A percentile compares a stretch with the other conserved stretches of the same genome.
phyloP scores from a whole-genome alignment of 371 early-diverging fungal species.

The Syncephalastrum racemosum region DNA sequence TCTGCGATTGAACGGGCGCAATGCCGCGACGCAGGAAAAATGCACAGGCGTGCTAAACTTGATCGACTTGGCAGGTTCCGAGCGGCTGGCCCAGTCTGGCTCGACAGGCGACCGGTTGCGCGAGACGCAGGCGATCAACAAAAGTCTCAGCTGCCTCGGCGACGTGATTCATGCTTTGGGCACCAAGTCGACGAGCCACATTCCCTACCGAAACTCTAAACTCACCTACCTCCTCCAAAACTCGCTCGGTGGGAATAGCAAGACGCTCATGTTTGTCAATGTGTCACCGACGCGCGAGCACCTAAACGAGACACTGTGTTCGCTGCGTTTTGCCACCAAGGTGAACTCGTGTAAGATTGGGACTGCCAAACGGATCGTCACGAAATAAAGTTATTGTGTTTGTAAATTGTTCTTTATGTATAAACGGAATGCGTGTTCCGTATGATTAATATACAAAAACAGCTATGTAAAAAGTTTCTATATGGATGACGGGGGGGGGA shows the following conservation, averaged over 20 bases:
- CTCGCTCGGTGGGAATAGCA: constrained; percentile 91
- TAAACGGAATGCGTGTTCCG: no score
- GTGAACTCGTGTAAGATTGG: constrained; percentile 74
- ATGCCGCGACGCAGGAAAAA: constrained; percentile 69
- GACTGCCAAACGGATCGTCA: constrained; percentile 46
- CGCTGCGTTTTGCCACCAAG: constrained; percentile 96
- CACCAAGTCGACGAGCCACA: constrained; percentile 74
- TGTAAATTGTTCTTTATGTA: no score
- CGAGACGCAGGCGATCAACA: constrained; percentile 98
- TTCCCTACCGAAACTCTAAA: constrained; percentile 98
- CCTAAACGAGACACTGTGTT: constrained; percentile 89
- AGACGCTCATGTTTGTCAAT: constrained; percentile 99
- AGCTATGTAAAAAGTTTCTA: no score
- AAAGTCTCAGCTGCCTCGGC: constrained; percentile 87
- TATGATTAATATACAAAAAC: no score
- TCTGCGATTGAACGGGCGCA: constrained; percentile 74
- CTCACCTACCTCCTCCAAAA: constrained; percentile 93
- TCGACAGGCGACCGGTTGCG: constrained; percentile 90
- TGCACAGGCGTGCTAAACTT: constrained; percentile 82
- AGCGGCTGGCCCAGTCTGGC: constrained; percentile 85
- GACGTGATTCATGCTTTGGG: constrained; percentile 94
- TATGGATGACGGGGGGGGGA: no score
- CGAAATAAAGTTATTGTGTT: no score
- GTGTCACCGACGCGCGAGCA: constrained; percentile 77
- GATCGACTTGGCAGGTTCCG: constrained; percentile 98